Conservation (phyloP, 768 basidiomycete species). For the Phylloporus arenicola region DNA sequence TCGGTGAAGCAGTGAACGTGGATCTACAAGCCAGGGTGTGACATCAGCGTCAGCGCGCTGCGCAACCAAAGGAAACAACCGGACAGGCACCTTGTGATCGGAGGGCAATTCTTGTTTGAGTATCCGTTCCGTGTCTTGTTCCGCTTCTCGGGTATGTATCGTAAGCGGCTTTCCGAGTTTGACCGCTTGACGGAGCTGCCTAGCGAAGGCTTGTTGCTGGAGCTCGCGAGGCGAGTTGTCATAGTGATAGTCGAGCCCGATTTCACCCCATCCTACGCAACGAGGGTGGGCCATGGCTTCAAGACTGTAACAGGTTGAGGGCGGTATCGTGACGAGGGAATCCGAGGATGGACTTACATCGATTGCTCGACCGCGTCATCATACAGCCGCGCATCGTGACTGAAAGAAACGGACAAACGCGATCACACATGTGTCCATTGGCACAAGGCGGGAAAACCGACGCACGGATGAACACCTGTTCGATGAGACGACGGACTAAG, state of each 20-base stretch:
- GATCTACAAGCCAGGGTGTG: slow-evolving; percentile 40
- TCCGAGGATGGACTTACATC: slow-evolving; percentile 43
- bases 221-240: slow-evolving; percentile 66
- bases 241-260: slow-evolving; percentile 84
- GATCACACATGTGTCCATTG: not conserved
- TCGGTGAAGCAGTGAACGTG: slow-evolving; percentile 74
- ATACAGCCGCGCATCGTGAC: slow-evolving; percentile 71
- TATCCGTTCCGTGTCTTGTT: slow-evolving; percentile 75
- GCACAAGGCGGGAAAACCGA: not conserved
- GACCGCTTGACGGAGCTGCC: slow-evolving; percentile 68
- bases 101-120: slow-evolving; percentile 70
- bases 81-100: slow-evolving; percentile 61
- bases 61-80: too few species aligned
- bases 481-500: not conserved
- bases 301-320: slow-evolving; percentile 37
- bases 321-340: not conserved
- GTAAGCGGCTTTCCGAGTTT: slow-evolving; percentile 70
- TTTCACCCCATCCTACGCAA: slow-evolving; percentile 87
- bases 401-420: slow-evolving; percentile 16
- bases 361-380: slow-evolving; percentile 61
- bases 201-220: slow-evolving; percentile 59
- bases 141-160: slow-evolving; percentile 83
- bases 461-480: slow-evolving; percentile 66
- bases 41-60: not conserved
- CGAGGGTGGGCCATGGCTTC: slow-evolving; percentile 75